Evolutionary conservation across 805 yeast genomes (phyloP), one percentile per base, ranked within the genome.

Genomic region (Candida odintsovae): DNA sequence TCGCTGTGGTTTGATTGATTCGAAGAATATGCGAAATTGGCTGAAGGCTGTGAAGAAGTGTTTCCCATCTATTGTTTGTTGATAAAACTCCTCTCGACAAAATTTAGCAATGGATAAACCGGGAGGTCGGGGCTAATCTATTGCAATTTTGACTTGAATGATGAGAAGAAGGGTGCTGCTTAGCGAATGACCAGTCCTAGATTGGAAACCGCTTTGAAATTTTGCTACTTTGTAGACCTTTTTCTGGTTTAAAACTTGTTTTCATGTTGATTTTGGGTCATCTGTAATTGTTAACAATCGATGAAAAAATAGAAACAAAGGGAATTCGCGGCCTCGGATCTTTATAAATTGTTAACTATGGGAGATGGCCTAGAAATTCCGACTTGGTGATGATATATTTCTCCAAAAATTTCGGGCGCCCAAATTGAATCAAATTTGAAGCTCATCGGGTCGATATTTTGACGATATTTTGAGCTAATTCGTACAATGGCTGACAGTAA

Each of bases 31-130:
- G 19, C n/a, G 11, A 13, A 44, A 36, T 42, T 25, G 28, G 42
- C 49, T 43, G 39, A 19, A n/a, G 36, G 39, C 15, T 49, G 54
- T 29, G 55, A 53, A 16, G 53, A 20, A 21, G 45, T 39, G 42
- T 51, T 53, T 43, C 57, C 57, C 51, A 52, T 52, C 39, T 36
- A 36, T 36, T 36, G 20, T 36, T 13, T 36, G 23, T 19, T 20
- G 39, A 19, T 20, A 36, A 9, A 20, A 5, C 36, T 33, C 36
- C 36, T 16, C 36, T 33, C 20, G 11, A 10, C 11, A n/a, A 18
- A 33, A 33, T 33, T 33, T 33, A 33, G 36, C 36, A 33, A 33
- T 16, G 11, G 36, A 28, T 28, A 28, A 28, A 28, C n/a, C 31
- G n/a, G 31, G 31, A 28, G n/a, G 8, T 11, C 13, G n/a, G 31